Conservation (phyloP, 345 rosid genomes). For the Populus davidiana region DNA sequence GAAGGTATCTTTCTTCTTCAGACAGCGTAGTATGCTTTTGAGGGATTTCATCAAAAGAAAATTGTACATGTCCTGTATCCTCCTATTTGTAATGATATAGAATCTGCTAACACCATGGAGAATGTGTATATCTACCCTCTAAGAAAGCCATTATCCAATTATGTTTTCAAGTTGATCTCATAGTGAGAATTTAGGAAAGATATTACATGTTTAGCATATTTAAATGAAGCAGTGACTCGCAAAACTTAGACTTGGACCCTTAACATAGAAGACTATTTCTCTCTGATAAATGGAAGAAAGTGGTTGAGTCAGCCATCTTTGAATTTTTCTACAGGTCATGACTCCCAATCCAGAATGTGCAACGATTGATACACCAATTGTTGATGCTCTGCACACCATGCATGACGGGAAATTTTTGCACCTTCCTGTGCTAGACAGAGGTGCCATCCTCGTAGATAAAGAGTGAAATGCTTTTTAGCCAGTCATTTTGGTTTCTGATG, state of each 20-base stretch:
- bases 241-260: background rate
- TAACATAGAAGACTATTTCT: background rate
- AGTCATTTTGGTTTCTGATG: slow-evolving; percentile 7
- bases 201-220: background rate
- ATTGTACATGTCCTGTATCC: background rate
- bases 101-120: background rate
- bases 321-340: slow-evolving; percentile 64
- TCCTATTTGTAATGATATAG: background rate
- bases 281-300: background rate
- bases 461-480: slow-evolving; percentile 10
- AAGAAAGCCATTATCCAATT: background rate
- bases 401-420: slow-evolving; percentile 97
- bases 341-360: slow-evolving; percentile 96
- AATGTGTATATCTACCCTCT: background rate
- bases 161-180: background rate
- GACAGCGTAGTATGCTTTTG: background rate
- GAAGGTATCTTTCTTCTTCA: slow-evolving; percentile 48
- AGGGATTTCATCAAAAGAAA: background rate
- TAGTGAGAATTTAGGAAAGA: background rate
- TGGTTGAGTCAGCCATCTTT: slow-evolving; percentile 5
- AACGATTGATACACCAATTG: slow-evolving; percentile 79
- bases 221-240: background rate
- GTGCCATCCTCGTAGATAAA: slow-evolving; percentile 31
- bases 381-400: slow-evolving; percentile 93
- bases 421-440: slow-evolving; percentile 87